Percentiles rank a stretch among this genome's conserved stretches.
Conservation (phyloP, 306 rosid genomes). For the Prinsepia uniflora region DNA sequence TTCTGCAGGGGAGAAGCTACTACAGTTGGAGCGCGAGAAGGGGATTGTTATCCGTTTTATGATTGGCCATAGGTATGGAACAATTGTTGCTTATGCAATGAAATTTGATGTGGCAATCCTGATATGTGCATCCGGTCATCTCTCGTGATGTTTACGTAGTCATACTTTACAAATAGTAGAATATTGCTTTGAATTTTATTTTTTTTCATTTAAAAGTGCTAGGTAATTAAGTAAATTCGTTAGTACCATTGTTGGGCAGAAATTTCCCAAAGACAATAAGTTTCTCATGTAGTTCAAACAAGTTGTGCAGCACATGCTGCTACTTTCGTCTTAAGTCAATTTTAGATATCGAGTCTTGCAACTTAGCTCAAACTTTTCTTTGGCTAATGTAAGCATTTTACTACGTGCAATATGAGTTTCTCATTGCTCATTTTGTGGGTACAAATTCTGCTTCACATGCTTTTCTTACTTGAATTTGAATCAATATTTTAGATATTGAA, state of each 20-base stretch:
- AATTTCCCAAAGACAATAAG: neutral
- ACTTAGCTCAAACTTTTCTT: neutral
- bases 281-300: neutral
- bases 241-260: neutral
- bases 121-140: neutral
- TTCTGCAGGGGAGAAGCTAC: conserved; percentile 72
- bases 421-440: conserved; percentile 9
- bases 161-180: neutral
- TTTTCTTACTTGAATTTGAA: neutral
- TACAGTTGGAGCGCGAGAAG: conserved; percentile 86
- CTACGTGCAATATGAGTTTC: neutral
- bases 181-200: neutral
- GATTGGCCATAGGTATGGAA: conserved; percentile 89
- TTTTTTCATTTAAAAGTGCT: neutral
- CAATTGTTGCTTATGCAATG: neutral
- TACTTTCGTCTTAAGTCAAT: neutral
- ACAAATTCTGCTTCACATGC: conserved; percentile 5
- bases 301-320: neutral
- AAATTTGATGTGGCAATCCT: conserved; percentile 6
- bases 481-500: neutral
- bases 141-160: neutral
- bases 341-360: neutral
- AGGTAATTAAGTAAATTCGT: neutral
- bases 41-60: conserved; percentile 92
- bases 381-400: neutral